phyloP scores from a whole-genome alignment of 1,284 basidiomycete genomes.

The Sanguinoderma infundibulare region DNA sequence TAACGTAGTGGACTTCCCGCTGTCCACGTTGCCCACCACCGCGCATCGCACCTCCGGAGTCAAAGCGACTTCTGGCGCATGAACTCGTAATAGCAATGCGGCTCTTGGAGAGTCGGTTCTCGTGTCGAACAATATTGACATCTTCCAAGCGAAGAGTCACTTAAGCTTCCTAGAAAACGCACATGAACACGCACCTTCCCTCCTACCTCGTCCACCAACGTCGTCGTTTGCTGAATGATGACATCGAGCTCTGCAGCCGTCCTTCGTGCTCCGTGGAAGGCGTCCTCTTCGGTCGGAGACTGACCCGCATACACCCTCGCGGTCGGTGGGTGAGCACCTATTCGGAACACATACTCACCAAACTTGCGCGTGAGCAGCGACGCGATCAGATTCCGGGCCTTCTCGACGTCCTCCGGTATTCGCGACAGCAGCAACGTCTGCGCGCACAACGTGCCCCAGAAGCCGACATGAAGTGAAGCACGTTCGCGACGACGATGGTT shows the following conservation, averaged over 20 bases:
- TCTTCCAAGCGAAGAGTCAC: slow-evolving; percentile 39
- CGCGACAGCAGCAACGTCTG: slow-evolving; percentile 57
- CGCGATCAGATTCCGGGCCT: slow-evolving; percentile 66
- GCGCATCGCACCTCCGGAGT: slow-evolving; percentile 93
- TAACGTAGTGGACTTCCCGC: slow-evolving; percentile 93
- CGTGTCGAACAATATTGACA: slow-evolving; percentile 57
- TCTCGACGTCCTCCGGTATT: slow-evolving; percentile 47
- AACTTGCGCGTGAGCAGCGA: slow-evolving; percentile 63
- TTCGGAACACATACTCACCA: slow-evolving; percentile 74
- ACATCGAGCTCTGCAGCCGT: slow-evolving; percentile 56
- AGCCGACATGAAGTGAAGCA: not conserved
- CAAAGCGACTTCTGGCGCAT: slow-evolving; percentile 69
- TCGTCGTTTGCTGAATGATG: slow-evolving; percentile 47
- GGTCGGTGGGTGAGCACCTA: slow-evolving; percentile 66
- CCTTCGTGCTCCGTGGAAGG: slow-evolving; percentile 57
- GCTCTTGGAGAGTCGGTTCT: slow-evolving; percentile 53
- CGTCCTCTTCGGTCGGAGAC: slow-evolving; percentile 45
- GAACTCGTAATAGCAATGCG: slow-evolving; percentile 68
- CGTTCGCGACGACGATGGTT: not conserved
- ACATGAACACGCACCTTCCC: slow-evolving; percentile 57
- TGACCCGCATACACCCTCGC: slow-evolving; percentile 58
- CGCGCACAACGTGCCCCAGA: not conserved
- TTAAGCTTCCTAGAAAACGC: not conserved
- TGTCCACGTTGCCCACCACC: slow-evolving; percentile 93
- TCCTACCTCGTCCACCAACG: slow-evolving; percentile 70